Evolutionary conservation across 768 basidiomycete genomes (phyloP), one percentile per base, ranked within the genome.

Genomic region (Agaricus subrufescens): DNA sequence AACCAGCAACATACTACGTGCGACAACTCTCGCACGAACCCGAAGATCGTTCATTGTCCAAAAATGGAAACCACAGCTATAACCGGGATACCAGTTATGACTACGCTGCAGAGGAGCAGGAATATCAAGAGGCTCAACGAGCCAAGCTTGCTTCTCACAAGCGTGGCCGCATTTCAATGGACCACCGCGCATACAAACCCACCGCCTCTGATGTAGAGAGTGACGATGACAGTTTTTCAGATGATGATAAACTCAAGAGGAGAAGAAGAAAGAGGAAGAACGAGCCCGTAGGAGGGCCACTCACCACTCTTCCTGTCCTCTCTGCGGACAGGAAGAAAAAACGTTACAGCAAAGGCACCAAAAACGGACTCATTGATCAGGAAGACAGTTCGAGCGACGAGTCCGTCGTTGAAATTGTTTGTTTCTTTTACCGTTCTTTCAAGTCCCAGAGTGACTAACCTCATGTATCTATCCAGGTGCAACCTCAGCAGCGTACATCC

Each of bases 151-250:
- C 64, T 25, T 59, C 63, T 6, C 71, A 77, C 59, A 81, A 75
- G 65, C 80, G 83, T 26, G 78, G 77, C 61, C 82, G 85, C 31
- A 89, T 91, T 59, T 87, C 87, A 0, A 63, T 73, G 25, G 91
- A 93, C 67, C 91, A 92, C 71, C 89, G 87, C 67, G 91, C 91
- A 0, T 94, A 92, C 63, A 80, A 80, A 52, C 91, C 91, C 19
- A 70, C 82, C 1, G 67, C 68, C 54, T 87, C 85, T 7, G 87
- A 88, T 60, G 61, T 81, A 34, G 89, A 90, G 40, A 76, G 73
- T 40, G 79, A 81, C 7, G 83, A 85, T 6, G 86, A 84, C 34
- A 84, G 85, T 49, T 71, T 72, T 49, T 75, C 74, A 1, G 80
- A 82, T 48, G 75, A 78, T 31, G 81, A 80, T 26, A 81, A 76